phyloP scores from a whole-genome alignment of 148 eudicot genomes.

The Drosera capensis region DNA sequence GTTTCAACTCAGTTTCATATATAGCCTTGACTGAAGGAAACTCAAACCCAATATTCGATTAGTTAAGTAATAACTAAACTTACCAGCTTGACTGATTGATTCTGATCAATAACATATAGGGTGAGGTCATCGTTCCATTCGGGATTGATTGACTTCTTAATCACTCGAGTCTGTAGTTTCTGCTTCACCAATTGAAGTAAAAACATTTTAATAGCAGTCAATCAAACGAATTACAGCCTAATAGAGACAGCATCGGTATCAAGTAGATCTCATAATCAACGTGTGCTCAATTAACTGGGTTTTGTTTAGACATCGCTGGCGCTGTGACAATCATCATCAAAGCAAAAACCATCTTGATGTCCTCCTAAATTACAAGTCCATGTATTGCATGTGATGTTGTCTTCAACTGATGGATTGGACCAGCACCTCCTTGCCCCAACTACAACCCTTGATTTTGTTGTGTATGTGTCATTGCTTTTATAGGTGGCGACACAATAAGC shows the following conservation, averaged over 20 bases:
- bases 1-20: neutral
- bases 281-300: too few species aligned
- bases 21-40: neutral
- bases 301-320: too few species aligned
- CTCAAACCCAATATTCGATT: neutral
- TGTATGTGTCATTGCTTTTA: too few species aligned
- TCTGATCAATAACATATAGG: slow-evolving; percentile 17
- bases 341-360: too few species aligned
- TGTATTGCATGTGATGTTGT: too few species aligned
- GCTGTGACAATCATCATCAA: too few species aligned
- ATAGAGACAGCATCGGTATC: neutral
- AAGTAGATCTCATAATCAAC: neutral
- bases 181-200: slow-evolving; percentile 1
- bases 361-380: too few species aligned
- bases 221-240: neutral
- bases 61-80: slow-evolving; percentile 1
- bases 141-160: slow-evolving; percentile 20
- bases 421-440: too few species aligned
- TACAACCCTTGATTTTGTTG: too few species aligned
- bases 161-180: slow-evolving; percentile 25
- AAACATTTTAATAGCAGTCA: neutral
- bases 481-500: too few species aligned
- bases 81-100: slow-evolving; percentile 17
- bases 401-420: too few species aligned
- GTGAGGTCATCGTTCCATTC: slow-evolving; percentile 30